Evolutionary conservation across 139 green algal genomes (phyloP).

Genomic region (Astrephomene gubernaculifera): DNA sequence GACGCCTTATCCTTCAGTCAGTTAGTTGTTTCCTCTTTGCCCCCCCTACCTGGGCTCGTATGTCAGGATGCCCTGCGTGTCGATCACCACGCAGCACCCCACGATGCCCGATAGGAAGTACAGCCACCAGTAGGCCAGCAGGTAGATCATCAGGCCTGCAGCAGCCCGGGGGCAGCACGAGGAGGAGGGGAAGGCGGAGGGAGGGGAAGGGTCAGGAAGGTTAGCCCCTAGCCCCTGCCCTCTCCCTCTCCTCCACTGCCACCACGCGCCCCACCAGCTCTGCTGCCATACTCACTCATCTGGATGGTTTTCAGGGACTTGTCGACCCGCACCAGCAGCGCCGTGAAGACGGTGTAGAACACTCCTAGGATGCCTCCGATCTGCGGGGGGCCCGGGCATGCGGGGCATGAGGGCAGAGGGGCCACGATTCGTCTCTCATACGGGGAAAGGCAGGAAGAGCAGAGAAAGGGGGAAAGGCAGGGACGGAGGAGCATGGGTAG

Average conservation of each 20-base stretch:
- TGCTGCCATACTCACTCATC: background rate
- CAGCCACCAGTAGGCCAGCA: constrained; percentile 37
- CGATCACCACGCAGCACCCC: constrained; percentile 10
- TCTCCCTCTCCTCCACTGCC: background rate
- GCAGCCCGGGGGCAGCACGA: background rate
- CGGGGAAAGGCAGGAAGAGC: background rate
- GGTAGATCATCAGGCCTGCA: constrained; percentile 30
- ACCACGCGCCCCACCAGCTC: background rate
- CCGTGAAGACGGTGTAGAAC: background rate
- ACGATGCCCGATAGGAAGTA: constrained; percentile 15
- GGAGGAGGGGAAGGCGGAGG: background rate
- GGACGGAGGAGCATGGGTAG: background rate
- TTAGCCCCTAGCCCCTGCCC: background rate
- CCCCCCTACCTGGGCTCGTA: constrained; percentile 24
- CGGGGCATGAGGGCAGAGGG: too few species aligned
- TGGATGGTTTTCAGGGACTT: background rate
- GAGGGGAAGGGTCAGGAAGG: background rate
- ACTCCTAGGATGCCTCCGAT: background rate
- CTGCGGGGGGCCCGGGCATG: too few species aligned
- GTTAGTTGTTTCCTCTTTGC: background rate
- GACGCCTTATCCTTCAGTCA: background rate
- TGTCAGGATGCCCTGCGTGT: constrained; percentile 30
- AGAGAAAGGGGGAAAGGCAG: background rate
- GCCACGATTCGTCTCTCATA: background rate
- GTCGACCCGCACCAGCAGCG: background rate